phyloP scores from a whole-genome alignment of 1,284 basidiomycete species.

The Trichosporon sp. region DNA sequence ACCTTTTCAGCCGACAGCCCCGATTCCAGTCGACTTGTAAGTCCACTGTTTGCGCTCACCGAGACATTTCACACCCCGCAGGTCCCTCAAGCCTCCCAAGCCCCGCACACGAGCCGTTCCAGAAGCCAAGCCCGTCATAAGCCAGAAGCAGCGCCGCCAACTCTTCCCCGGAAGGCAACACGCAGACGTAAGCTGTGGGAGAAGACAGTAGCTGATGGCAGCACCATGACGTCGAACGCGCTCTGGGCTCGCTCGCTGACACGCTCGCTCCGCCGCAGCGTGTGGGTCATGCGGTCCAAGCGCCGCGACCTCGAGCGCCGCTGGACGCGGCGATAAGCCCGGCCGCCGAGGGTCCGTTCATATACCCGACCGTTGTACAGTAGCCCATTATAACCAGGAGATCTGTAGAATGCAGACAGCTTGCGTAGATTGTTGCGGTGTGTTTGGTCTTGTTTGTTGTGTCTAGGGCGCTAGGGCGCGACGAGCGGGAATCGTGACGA shows the following conservation, averaged over 20 bases:
- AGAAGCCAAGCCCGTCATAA: neutral
- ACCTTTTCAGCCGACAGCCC: neutral
- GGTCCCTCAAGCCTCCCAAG: neutral
- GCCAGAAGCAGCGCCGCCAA: no score
- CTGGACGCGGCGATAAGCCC: neutral
- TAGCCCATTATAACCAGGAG: neutral
- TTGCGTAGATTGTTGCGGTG: neutral
- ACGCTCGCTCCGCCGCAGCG: neutral
- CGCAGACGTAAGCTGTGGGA: neutral
- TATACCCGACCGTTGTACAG: neutral
- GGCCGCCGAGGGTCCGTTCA: neutral
- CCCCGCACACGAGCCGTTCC: neutral
- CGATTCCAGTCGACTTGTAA: neutral
- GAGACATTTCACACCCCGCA: neutral
- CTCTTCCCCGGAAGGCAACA: no score
- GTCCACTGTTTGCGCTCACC: neutral
- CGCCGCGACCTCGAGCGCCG: constrained; percentile 4
- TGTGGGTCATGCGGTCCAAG: constrained; percentile 2
- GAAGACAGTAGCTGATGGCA: neutral
- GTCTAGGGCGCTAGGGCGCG: neutral
- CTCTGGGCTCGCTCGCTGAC: neutral
- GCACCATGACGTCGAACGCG: neutral
- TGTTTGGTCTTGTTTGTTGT: neutral
- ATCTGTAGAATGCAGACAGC: neutral
- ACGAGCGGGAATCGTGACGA: neutral